Percentiles rank a stretch among this genome's conserved stretches.
phyloP scores from a whole-genome alignment of 176 grass and related monocot species.

The Paspalum vaginatum region DNA sequence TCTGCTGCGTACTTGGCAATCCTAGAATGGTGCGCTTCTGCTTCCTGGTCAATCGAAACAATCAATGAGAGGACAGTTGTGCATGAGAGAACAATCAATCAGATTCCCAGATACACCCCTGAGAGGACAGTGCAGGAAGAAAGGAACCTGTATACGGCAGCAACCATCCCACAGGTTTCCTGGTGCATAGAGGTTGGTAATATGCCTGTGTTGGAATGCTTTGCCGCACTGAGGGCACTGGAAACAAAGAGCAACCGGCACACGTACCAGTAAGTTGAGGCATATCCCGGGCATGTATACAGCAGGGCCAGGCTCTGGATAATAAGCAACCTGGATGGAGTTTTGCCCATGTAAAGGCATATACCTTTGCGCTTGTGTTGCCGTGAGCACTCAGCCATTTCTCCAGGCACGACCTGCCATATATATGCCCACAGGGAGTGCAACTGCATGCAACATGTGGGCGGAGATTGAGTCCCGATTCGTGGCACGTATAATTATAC shows the following conservation, averaged over 20 bases:
- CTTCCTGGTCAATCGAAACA: too few relatives aligned
- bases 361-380: neutral
- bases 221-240: neutral
- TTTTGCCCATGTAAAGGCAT: neutral
- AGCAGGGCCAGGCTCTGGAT: neutral
- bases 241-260: neutral
- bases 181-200: neutral
- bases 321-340: neutral
- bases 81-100: too few relatives aligned
- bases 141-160: neutral
- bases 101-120: too few relatives aligned
- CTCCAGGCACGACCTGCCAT: conserved; percentile 7
- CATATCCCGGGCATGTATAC: too few relatives aligned
- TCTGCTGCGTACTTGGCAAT: too few relatives aligned
- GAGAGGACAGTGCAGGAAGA: neutral
- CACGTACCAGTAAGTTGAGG: too few relatives aligned
- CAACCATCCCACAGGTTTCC: neutral
- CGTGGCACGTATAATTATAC: too few relatives aligned
- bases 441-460: neutral
- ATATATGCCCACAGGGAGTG: conserved; percentile 14
- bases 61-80: neutral
- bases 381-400: neutral
- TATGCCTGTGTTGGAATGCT: neutral
- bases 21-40: too few relatives aligned
- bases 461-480: too few relatives aligned